These are phyloP conservation scores for Arctostaphylos glauca DNA, from an alignment of 148 eudicot genomes.

Conservation along the genomic window DNA sequence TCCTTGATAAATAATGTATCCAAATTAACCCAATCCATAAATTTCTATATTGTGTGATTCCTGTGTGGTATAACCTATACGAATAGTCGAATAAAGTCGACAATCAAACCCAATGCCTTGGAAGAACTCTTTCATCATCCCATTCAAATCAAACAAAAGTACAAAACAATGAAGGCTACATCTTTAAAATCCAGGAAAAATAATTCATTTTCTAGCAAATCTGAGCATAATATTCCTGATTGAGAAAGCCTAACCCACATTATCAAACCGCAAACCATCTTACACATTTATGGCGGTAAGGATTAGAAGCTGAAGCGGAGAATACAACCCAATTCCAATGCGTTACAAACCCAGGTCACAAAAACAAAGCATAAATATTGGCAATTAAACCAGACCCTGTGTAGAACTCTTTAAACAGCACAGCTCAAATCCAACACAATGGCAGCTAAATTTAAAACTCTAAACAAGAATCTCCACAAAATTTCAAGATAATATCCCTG, in stretches of 20 bases:
- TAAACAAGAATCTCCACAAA: background rate
- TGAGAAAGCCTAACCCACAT: background rate
- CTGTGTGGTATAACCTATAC: background rate
- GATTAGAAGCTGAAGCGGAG: background rate
- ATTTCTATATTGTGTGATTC: background rate
- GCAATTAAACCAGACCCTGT: background rate
- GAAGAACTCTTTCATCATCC: background rate
- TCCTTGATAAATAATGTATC: background rate
- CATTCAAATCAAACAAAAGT: background rate
- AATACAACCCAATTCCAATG: slow-evolving; percentile 1
- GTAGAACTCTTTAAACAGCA: slow-evolving; percentile 5
- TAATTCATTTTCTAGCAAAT: background rate
- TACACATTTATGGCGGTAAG: background rate
- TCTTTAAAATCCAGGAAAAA: background rate
- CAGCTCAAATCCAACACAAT: slow-evolving; percentile 10
- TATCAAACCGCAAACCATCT: background rate
- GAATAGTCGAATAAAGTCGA: background rate
- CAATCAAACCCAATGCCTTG: background rate
- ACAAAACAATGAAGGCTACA: background rate
- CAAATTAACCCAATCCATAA: background rate
- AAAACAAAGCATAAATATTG: background rate
- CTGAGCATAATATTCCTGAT: background rate
- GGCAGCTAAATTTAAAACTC: background rate
- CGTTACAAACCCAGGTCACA: background rate
- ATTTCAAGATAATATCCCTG: background rate